Base-by-base conservation (phyloP, 2,329 filamentous ascomycete species). In the Exophiala sp. region DNA sequence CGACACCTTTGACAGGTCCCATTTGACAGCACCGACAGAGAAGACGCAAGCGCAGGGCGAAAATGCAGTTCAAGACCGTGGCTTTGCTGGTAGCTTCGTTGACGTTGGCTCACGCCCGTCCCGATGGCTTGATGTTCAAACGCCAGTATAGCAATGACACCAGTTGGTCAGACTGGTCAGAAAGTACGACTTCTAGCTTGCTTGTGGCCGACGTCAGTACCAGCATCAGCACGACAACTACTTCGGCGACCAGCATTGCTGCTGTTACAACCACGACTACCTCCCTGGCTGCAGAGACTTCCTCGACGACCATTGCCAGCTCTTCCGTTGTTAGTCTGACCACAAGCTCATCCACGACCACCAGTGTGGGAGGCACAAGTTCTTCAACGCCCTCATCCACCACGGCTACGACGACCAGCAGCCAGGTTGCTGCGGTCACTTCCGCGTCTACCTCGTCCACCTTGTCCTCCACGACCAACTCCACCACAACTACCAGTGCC, bases 31-130 rank as follows among this genome's bases (percentile, higher is more conserved):
- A 29, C 41, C 39, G 18, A 38, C 18, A 24, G 35, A 16, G 42
- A 43, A 52, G 7, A 45, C 44, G 18, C 32, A 14, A 16, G 29
- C 40, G 35, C 14, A 12, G 11, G 24, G 33, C 29, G 16, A 57
- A 48, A 43, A 60, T 60, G 57, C 54, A 60, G 33, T 53, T 60
- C 45, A 51, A 39, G 18, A 48, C 48, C 21, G 14, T 60, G 36
- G 43, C 54, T 18, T n/a, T 60, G 34, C 21, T 59, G 43, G 48
- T 48, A 35, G 54, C 54, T 20, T 57, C 45, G 24, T 52, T 55
- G 54, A 54, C 54, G 12, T 47, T 57, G 54, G 57, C 57, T 34
- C 54, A 57, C 48, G 57, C 54, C 45, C 54, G 45, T 49, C 51
- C 49, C 20, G 57, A 52, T 34, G 54, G 44, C 20, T 33, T 34